Evolutionary conservation across 1,284 basidiomycete species (phyloP).

Genomic region (Cerrena zonata): DNA sequence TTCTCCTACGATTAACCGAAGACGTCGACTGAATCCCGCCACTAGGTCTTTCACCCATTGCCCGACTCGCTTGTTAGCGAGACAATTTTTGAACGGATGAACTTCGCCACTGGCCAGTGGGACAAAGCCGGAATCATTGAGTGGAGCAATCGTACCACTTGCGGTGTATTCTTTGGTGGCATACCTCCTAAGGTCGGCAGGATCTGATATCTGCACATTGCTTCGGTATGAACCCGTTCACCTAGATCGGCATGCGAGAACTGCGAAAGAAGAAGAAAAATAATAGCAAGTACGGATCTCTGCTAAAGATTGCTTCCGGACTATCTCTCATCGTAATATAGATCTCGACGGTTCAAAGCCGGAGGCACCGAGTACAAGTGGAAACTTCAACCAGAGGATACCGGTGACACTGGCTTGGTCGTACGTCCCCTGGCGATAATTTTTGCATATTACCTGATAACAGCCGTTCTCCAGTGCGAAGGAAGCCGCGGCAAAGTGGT

Average conservation of each 20-base stretch:
- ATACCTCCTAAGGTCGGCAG: not conserved
- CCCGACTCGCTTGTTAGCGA: conserved; percentile 39
- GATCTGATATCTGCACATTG: not conserved
- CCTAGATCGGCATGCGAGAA: conserved; percentile 42
- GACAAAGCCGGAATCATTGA: conserved; percentile 50
- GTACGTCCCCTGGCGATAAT: conserved; percentile 34
- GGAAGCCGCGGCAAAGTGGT: conserved; percentile 43
- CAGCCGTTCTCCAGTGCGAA: conserved; percentile 36
- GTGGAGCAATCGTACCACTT: conserved; percentile 42
- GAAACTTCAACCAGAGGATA: conserved; percentile 44
- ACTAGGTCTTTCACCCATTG: conserved; percentile 48
- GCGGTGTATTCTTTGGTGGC: conserved; percentile 42
- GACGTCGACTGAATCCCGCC: not conserved
- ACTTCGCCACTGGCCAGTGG: conserved; percentile 37
- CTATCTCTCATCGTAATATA: conserved; percentile 16
- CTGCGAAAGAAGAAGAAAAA: conserved; percentile 45
- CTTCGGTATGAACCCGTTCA: not conserved
- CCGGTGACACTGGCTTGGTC: conserved; percentile 39
- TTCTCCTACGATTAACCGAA: not conserved
- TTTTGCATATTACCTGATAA: not conserved
- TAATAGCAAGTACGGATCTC: conserved; percentile 43
- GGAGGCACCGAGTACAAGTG: conserved; percentile 51
- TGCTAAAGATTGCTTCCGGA: too few relatives aligned
- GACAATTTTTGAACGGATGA: conserved; percentile 47
- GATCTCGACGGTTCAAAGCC: conserved; percentile 52